phyloP scores from a whole-genome alignment of 805 yeast genomes.

The Pichia sporocuriosa region DNA sequence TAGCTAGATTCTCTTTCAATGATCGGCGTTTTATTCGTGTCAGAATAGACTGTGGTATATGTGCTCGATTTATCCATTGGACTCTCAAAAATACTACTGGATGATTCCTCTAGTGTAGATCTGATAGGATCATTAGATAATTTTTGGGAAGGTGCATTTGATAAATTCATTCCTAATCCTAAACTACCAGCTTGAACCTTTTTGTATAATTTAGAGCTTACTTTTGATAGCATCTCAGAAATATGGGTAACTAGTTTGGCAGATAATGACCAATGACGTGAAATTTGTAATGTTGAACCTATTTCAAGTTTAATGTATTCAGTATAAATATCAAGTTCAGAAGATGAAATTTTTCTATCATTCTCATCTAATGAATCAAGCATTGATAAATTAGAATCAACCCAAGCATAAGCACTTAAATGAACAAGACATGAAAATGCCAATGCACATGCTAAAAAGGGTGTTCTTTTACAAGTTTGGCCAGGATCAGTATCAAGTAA shows the following conservation, averaged over 20 bases:
- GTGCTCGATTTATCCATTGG: too few relatives aligned
- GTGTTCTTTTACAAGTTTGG: constrained; percentile 39
- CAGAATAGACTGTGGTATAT: too few relatives aligned
- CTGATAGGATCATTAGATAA: not conserved
- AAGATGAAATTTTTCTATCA: constrained; percentile 15
- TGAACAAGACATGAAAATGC: constrained; percentile 49
- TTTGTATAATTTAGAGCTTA: constrained; percentile 36
- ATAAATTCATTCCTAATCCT: constrained; percentile 12
- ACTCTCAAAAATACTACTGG: too few relatives aligned
- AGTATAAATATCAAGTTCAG: constrained; percentile 37
- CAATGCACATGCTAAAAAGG: constrained; percentile 45
- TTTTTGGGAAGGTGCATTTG: constrained; percentile 1
- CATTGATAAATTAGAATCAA: constrained; percentile 32
- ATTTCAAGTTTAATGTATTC: constrained; percentile 45
- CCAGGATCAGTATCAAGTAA: constrained; percentile 43
- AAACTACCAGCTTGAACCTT: constrained; percentile 32
- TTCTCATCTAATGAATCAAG: constrained; percentile 11
- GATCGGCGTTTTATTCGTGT: not conserved
- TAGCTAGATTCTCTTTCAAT: too few relatives aligned
- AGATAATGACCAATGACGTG: constrained; percentile 46
- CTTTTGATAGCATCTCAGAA: constrained; percentile 37
- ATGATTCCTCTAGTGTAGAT: not conserved
- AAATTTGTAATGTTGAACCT: constrained; percentile 42
- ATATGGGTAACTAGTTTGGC: constrained; percentile 41
- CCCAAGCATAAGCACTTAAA: constrained; percentile 48